A percentile compares a stretch with the other conserved stretches of the same genome.
Evolutionary conservation across 169 alveolate species (phyloP).

Genomic region (Plasmodium knowlesi): DNA sequence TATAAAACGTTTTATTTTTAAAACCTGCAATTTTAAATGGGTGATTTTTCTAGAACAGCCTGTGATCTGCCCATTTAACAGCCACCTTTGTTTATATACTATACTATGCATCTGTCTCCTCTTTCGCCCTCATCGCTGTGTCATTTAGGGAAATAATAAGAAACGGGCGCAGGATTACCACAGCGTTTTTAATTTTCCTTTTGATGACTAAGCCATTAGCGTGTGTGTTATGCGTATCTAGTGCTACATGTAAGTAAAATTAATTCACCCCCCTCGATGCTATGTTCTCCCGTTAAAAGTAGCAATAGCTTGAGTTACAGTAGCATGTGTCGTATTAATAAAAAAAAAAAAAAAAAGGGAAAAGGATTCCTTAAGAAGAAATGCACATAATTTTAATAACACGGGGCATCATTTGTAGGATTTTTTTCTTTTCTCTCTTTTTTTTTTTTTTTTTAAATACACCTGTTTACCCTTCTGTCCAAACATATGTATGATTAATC

Average conservation of each 20-base stretch:
- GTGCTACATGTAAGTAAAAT: background rate
- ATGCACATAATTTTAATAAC: background rate
- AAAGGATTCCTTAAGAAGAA: background rate
- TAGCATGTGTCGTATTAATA: background rate
- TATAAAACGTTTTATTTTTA: background rate
- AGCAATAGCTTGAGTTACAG: background rate
- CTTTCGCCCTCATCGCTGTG: background rate
- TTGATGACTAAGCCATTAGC: background rate
- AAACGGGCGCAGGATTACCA: background rate
- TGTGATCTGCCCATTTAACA: background rate
- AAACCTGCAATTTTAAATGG: background rate
- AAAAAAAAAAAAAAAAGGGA: background rate
- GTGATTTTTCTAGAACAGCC: background rate
- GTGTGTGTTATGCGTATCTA: background rate
- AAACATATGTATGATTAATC: background rate
- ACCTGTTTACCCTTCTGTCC: background rate
- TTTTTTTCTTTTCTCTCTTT: background rate
- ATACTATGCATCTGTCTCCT: background rate
- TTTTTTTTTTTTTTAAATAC: background rate
- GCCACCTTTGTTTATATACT: background rate
- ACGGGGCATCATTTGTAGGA: background rate
- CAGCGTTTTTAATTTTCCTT: background rate
- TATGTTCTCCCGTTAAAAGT: background rate
- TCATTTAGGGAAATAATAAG: background rate
- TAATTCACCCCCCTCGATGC: background rate